phyloP scores from a whole-genome alignment of 345 rosid genomes.

The Populus alba region DNA sequence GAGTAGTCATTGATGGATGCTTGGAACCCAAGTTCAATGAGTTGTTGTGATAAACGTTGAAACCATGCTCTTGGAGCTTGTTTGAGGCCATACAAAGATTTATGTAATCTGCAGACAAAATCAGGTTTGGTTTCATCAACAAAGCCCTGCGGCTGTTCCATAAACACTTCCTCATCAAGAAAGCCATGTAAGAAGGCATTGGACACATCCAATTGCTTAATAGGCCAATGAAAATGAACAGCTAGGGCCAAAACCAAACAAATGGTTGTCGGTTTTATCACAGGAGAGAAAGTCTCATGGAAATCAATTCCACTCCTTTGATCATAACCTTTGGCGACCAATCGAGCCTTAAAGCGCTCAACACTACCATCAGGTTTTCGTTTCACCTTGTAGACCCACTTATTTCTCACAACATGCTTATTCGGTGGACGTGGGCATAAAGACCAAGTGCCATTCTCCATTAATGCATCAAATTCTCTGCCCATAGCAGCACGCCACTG shows the following conservation, averaged over 20 bases:
- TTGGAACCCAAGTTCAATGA: not conserved
- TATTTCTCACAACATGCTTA: not conserved
- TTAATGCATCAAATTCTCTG: not conserved
- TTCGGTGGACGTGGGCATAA: not conserved
- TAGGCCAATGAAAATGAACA: not conserved
- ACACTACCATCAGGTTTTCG: not conserved
- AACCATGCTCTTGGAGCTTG: not conserved
- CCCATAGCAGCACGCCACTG: not conserved
- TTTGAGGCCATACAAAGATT: not conserved
- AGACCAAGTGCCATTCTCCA: not conserved
- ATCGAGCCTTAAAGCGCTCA: not conserved
- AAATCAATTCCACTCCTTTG: not conserved
- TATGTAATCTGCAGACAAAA: not conserved
- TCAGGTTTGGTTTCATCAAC: not conserved
- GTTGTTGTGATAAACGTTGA: not conserved
- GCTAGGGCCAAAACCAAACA: rapidly evolving
- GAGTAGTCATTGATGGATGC: not conserved
- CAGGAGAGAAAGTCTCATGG: not conserved
- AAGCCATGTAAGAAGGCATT: too few relatives aligned
- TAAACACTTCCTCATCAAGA: not conserved
- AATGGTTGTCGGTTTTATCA: not conserved
- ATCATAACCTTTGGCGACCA: not conserved
- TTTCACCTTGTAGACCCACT: not conserved
- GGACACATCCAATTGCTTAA: not conserved
- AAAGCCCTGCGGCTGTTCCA: not conserved